Conservation (phyloP, 768 basidiomycete species). For the Lyophyllum shimeji region DNA sequence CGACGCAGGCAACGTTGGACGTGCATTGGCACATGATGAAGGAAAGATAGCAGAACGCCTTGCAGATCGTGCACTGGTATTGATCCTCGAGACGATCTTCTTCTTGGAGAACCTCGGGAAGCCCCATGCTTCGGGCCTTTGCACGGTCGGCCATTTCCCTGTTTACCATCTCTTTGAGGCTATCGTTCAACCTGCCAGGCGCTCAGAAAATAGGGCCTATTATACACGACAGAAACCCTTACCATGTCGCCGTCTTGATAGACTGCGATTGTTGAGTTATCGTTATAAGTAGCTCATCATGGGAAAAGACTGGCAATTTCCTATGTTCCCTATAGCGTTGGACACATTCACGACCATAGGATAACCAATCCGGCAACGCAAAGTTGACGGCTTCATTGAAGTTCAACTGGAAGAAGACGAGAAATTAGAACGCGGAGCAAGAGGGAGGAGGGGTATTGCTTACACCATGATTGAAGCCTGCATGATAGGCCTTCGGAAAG, state of each 20-base stretch:
- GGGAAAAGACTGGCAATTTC: constrained; percentile 96
- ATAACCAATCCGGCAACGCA: constrained; percentile 93
- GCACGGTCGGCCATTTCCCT: constrained; percentile 74
- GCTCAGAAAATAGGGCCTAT: neutral
- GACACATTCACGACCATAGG: constrained; percentile 84
- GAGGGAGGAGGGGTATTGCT: constrained; percentile 28
- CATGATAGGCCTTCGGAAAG: constrained; percentile 96
- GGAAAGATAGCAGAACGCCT: constrained; percentile 92
- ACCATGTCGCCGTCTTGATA: constrained; percentile 94
- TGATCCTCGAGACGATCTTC: constrained; percentile 90
- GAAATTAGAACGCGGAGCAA: constrained; percentile 19
- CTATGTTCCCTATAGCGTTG: constrained; percentile 85
- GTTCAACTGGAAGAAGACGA: constrained; percentile 64
- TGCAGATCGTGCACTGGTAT: constrained; percentile 93
- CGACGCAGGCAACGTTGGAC: constrained; percentile 77
- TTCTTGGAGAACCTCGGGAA: constrained; percentile 71
- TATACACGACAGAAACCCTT: constrained; percentile 21
- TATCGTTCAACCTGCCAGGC: constrained; percentile 71
- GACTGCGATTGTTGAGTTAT: constrained; percentile 93
- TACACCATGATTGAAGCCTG: constrained; percentile 98
- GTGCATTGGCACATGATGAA: constrained; percentile 86
- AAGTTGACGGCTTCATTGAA: constrained; percentile 99
- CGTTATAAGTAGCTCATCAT: constrained; percentile 96
- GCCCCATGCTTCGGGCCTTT: constrained; percentile 55
- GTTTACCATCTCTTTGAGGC: constrained; percentile 84